A percentile compares a stretch with the other conserved stretches of the same genome.
These are phyloP conservation scores for Platanthera zijinensis DNA, from an alignment of 106 monocot species.

Conservation along the genomic window DNA sequence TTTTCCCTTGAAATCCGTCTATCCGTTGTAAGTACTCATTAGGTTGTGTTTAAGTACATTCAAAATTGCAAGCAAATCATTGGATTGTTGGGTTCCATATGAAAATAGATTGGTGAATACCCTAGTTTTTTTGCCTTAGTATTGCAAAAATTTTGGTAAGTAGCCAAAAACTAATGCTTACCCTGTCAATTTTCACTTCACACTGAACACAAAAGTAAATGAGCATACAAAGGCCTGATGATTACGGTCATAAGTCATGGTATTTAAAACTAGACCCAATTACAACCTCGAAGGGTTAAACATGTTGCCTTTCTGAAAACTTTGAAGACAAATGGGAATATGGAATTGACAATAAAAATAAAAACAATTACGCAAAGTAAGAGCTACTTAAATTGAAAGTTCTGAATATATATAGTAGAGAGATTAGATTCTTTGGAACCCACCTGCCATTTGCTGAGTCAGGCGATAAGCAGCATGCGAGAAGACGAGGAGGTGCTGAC, in stretches of 20 bases:
- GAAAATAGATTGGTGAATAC: background rate
- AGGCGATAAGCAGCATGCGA: slow-evolving; percentile 26
- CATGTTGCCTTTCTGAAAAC: background rate
- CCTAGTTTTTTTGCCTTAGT: background rate
- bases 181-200: no score
- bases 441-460: background rate
- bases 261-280: background rate
- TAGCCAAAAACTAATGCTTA: no score
- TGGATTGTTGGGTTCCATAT: background rate
- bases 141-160: no score
- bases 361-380: background rate
- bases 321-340: background rate
- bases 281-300: background rate
- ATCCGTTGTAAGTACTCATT: background rate
- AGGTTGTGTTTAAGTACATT: background rate
- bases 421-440: background rate
- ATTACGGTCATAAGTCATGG: no score
- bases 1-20: background rate
- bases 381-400: background rate
- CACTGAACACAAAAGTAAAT: no score
- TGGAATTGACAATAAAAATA: background rate
- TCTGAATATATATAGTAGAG: background rate
- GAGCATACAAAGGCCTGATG: no score
- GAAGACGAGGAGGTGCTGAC: slow-evolving; percentile 51
- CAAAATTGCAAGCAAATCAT: background rate